Evolutionary conservation across 2,329 filamentous ascomycete genomes (phyloP), one percentile per base, ranked within the genome.

Genomic region (Mariannaea elegans): DNA sequence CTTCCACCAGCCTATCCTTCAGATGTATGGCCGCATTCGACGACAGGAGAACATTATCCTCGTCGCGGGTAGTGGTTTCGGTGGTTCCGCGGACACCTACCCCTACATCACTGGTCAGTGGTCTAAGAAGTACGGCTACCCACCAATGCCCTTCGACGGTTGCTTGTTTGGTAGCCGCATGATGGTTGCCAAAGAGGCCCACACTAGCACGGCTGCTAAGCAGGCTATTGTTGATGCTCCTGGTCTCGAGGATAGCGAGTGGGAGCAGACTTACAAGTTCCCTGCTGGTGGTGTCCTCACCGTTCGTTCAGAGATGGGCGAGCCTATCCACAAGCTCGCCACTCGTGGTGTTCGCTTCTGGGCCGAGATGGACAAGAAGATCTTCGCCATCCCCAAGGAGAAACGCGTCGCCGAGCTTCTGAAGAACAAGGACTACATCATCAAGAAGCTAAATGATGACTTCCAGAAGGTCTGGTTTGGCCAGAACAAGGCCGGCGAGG

Each of bases 351-450:
- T 99, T 46, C 83, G 87, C 54, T 97, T 99, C 83, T 99, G 95
- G 95, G 90, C 93, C 48, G 96, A 99, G 80, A 97, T 99, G 93
- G 95, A 99, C 73, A 87, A 96, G 77, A 97, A 97, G 80, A 98
- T 99, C 72, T 99, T 99, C 83, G 91, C 88, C 73, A 82, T 99
- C 47, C 94, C 97, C 78, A 97, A 97, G 82, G 93, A 94, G 73
- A 97, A 97, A 84, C 90, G 93, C 39, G 83, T 97, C 19, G 85
- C 90, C 2, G 93, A 95, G 79, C 84, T 97, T 39, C 92, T 93
- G 82, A 96, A 95, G 81, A 90, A 91, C 74, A 90, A 92, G 51
- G 89, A 92, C 47, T 90, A 97, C 80, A 97, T 97, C 76, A 97
- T 97, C 80, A 90, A 94, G 83, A 95, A 94, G 77, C 87, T 97